Percentiles rank a stretch among this genome's conserved stretches.
phyloP scores from a whole-genome alignment of 495 filamentous ascomycete species.

The Penicillium robsamsonii region DNA sequence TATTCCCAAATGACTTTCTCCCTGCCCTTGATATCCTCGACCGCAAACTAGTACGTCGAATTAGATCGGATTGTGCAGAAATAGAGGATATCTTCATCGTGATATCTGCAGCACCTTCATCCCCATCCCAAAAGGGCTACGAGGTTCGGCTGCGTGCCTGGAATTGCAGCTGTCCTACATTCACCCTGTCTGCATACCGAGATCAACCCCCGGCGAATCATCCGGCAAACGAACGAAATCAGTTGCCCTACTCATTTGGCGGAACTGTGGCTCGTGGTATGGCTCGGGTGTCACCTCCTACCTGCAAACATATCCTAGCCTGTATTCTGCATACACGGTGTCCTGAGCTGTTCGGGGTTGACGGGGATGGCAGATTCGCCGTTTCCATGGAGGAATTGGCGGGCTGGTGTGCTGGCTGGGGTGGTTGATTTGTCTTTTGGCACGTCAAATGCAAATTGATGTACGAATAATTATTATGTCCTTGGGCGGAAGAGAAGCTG shows the following conservation, averaged over 20 bases:
- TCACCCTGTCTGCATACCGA: conserved; percentile 68
- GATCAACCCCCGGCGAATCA: conserved; percentile 18
- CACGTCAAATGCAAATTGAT: not conserved
- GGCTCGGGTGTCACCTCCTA: conserved; percentile 47
- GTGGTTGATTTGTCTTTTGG: conserved; percentile 27
- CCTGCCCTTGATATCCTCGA: conserved; percentile 83
- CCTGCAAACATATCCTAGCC: conserved; percentile 89
- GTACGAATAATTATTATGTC: not conserved
- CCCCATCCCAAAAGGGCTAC: conserved; percentile 48
- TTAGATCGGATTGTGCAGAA: conserved; percentile 16
- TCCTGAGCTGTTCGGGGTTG: conserved; percentile 53
- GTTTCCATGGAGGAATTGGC: conserved; percentile 64
- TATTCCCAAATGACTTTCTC: conserved; percentile 57
- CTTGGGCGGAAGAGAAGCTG: not conserved
- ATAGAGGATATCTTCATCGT: conserved; percentile 35
- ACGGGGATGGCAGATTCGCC: conserved; percentile 52
- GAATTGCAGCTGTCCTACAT: conserved; percentile 87
- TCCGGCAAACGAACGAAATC: conserved; percentile 11
- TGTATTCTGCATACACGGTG: conserved; percentile 75
- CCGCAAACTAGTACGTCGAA: conserved; percentile 58
- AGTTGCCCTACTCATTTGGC: conserved; percentile 45
- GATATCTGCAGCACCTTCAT: conserved; percentile 42
- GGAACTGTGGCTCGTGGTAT: conserved; percentile 41
- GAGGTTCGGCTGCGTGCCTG: conserved; percentile 72
- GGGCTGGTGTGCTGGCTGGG: conserved; percentile 70